Evolutionary conservation across 177 flowering plant species (phyloP), one percentile per base, ranked within the genome.

Genomic region (Vitis hybrid): DNA sequence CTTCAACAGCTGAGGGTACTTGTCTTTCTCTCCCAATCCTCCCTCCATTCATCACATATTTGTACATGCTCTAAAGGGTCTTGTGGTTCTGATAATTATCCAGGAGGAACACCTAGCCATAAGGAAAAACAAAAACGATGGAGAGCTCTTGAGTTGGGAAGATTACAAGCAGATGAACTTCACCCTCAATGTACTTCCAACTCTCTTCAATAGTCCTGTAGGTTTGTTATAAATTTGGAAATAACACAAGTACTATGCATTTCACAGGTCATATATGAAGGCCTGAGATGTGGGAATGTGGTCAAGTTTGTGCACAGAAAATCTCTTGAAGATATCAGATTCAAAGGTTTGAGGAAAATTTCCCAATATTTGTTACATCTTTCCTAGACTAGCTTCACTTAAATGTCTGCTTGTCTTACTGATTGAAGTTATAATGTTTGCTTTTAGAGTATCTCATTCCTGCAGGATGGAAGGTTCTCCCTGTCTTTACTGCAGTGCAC

Each of bases 401-500:
- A 17, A 60, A 48, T 49, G 10, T 24, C 27, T 3, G 7, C 9
- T 27, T 57, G 10, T n/a, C 62, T 30, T 15, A 56, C 21, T 21
- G 54, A 11, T 52, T 51, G 40, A 51, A 48, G 51, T 68, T 65
- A 30, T 21, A 21, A 21, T 17, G 18, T n/a, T 54, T 58, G n/a
- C 1, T 19, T 69, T 46, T 83, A 92, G 96, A 75, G 14, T 82
- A 79, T 64, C 1, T 77, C 57, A 88, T 92, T 70, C 97, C 97
- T 0, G 72, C 84, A 3, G 97, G 97, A 3, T 92, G 97, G 97
- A 83, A 85, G 70, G 91, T 91, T 50, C 81, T 91, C 68, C 97
- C 97, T 0, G 27, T 92, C 6, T 79, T 90, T 17, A 70, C 79
- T 11, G 90, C 83, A 6, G 64, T 64, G 5, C 88, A 92, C 75